Conservation (phyloP, 169 alveolate genomes). For the Plasmodium vivax region DNA sequence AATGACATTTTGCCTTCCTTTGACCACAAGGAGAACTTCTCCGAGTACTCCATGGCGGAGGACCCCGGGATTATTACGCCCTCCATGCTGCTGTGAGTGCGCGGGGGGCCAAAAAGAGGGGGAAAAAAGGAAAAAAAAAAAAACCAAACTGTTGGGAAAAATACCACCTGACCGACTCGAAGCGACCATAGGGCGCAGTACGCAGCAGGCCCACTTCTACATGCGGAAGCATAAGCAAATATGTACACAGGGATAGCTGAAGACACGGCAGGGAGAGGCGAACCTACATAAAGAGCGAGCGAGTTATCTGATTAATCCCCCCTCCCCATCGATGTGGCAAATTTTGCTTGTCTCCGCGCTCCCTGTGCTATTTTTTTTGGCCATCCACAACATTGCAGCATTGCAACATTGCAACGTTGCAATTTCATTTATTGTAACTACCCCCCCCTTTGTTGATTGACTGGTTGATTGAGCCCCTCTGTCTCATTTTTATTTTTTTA, state of each 20-base stretch:
- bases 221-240: neutral
- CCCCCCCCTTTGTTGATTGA: neutral
- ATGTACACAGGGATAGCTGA: neutral
- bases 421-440: neutral
- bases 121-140: neutral
- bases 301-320: neutral
- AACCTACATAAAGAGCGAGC: neutral
- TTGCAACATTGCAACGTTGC: neutral
- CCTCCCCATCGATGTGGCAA: neutral
- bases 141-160: neutral
- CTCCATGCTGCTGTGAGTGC: slow-evolving; percentile 50
- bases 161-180: neutral
- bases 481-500: neutral
- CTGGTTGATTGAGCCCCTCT: neutral
- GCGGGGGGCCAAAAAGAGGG: neutral
- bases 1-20: slow-evolving; percentile 76
- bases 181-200: neutral
- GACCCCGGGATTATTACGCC: slow-evolving; percentile 76
- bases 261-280: neutral
- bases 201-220: neutral
- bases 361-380: neutral
- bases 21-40: slow-evolving; percentile 56
- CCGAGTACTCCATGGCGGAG: slow-evolving; percentile 44
- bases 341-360: neutral
- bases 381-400: neutral